Conservation (phyloP, 2,329 filamentous ascomycete species). For the Beauveria bassiana region DNA sequence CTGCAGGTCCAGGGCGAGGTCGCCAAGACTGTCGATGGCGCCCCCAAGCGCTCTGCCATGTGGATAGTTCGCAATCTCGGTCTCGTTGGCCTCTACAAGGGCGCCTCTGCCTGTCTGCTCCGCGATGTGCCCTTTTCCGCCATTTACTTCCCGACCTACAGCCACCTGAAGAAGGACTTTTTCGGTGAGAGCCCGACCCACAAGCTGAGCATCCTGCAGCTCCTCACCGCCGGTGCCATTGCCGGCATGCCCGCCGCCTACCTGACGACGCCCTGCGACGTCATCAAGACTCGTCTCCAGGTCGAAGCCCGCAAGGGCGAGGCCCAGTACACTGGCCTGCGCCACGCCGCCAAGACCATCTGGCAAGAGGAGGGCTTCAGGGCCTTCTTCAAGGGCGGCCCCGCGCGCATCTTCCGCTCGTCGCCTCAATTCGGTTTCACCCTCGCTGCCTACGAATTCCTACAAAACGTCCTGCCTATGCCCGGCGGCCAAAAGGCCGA, state of each 20-base stretch:
- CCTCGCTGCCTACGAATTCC: constrained; percentile 85
- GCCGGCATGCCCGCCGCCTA: constrained; percentile 89
- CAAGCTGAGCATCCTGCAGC: constrained; percentile 82
- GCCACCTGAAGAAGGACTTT: constrained; percentile 84
- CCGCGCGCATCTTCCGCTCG: constrained; percentile 87
- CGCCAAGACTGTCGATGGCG: constrained; percentile 74
- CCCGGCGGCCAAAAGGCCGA: constrained; percentile 60
- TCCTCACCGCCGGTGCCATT: constrained; percentile 90
- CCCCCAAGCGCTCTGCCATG: constrained; percentile 84
- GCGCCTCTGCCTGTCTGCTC: constrained; percentile 85
- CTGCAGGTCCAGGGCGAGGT: constrained; percentile 96
- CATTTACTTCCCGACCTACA: constrained; percentile 98
- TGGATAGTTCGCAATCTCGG: constrained; percentile 97
- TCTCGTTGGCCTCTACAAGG: constrained; percentile 92
- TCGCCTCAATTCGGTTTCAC: constrained; percentile 98
- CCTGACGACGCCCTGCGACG: constrained; percentile 93
- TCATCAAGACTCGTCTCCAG: constrained; percentile 97
- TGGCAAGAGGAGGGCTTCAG: constrained; percentile 86
- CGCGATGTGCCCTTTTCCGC: constrained; percentile 97
- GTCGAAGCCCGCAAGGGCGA: constrained; percentile 97
- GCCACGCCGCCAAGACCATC: constrained; percentile 78
- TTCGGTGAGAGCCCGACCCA: constrained; percentile 86
- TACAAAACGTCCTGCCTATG: constrained; percentile 69
- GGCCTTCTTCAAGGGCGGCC: constrained; percentile 98
- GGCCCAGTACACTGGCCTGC: constrained; percentile 74